Evolutionary conservation across 2,329 filamentous ascomycete genomes (phyloP), one percentile per base, ranked within the genome.

Genomic region (Coniosporium tulheliwenetii): DNA sequence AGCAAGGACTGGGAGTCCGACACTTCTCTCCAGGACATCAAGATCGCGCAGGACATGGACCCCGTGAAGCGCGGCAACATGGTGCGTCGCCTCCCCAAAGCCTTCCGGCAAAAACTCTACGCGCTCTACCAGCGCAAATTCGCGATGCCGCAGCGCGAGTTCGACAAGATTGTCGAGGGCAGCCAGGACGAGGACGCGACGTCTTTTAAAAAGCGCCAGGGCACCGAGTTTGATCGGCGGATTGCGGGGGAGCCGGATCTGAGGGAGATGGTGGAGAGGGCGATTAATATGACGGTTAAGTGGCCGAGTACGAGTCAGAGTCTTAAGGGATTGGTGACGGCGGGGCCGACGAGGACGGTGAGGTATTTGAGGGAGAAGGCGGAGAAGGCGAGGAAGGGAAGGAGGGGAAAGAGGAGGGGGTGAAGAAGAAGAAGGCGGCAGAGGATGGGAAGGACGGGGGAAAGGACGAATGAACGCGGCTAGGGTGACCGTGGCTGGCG

Each of bases 41-140:
- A 65, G 12, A 67, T 98, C 14, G 69, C 72, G 35, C 91, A 98
- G 60, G 86, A 96, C 53, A 93, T 96, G 86, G 84, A 94, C 52
- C 84, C 87, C 0, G 65, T 84, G 43, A 86, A 83, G 53, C 79
- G 91, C 43, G 85, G 84, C 13, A 98, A 98, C 61, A 98, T 98
- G 85, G 89, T 98, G 8, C 78, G 91, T 5, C 80, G 91, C 10
- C 67, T 98, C 9, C 91, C 91, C 3, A 81, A 81, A 51, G 71
- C 78, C 5, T 96, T 98, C 70, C 77, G 91, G 32, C 76, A 82
- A 41, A 87, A 85, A 44, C 67, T 98, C 0, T 98, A 98, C 64
- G 94, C 94, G 60, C 79, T 87, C 52, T 98, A 95, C 59, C 87
- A 94, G 59, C 79, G 81, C 56, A 89, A 93, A 53, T 93, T 87